Percentiles rank a stretch among this genome's conserved stretches.
These are phyloP conservation scores for Aleurites moluccanus DNA, from an alignment of 441 rosid species.

Conservation along the genomic window DNA sequence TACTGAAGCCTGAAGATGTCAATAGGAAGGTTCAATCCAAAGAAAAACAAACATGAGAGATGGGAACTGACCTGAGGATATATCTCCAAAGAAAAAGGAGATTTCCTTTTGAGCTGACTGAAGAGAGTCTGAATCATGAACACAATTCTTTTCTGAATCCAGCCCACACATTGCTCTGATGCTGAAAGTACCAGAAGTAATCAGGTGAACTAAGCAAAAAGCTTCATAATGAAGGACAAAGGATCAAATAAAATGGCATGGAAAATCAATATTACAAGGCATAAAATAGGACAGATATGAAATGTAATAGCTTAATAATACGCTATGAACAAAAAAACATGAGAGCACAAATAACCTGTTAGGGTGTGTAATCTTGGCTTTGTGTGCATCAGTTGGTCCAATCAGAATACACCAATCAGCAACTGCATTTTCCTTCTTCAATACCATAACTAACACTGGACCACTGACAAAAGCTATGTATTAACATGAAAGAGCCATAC, in stretches of 20 bases:
- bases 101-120: slow-evolving; percentile 77
- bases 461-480: slow-evolving; percentile 58
- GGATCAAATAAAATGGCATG: not conserved
- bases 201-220: slow-evolving; percentile 10
- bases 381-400: slow-evolving; percentile 73
- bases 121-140: slow-evolving; percentile 81
- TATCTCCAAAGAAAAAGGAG: slow-evolving; percentile 63
- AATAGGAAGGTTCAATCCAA: too few relatives aligned
- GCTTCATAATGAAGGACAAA: not conserved
- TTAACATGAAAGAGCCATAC: too few relatives aligned
- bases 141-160: slow-evolving; percentile 66
- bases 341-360: slow-evolving; percentile 47
- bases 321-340: slow-evolving; percentile 14
- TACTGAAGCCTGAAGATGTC: too few relatives aligned
- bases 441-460: slow-evolving; percentile 71
- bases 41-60: not conserved
- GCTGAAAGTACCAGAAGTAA: slow-evolving; percentile 37
- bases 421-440: slow-evolving; percentile 78
- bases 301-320: not conserved
- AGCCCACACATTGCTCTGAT: slow-evolving; percentile 76
- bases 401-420: slow-evolving; percentile 74
- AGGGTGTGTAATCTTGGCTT: slow-evolving; percentile 75
- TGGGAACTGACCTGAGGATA: slow-evolving; percentile 40
- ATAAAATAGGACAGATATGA: not conserved
- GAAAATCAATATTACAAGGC: not conserved